Evolutionary conservation across 371 early-diverging fungal genomes (phyloP).

Genomic region (Lichtheimia corymbifera): DNA sequence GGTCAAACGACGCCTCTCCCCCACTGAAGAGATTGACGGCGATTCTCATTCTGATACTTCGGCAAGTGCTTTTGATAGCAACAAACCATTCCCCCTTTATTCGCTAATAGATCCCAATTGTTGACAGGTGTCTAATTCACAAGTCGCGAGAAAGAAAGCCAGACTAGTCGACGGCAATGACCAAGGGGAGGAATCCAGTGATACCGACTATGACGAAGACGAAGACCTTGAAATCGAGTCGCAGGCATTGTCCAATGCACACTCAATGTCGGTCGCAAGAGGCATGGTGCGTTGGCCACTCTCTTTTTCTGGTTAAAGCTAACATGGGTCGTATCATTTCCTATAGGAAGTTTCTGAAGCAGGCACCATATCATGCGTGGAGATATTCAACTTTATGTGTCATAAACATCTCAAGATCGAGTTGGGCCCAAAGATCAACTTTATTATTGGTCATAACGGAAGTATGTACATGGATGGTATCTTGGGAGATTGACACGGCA

Average conservation of each 20-base stretch:
- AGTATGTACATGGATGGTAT: conserved; percentile 45
- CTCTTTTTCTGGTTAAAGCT: not conserved
- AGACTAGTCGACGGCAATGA: not conserved
- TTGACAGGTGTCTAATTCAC: too few relatives aligned
- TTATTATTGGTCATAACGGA: conserved; percentile 95
- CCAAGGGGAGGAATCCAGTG: not conserved
- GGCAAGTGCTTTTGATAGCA: too few relatives aligned
- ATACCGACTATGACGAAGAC: not conserved
- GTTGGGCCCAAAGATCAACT: conserved; percentile 90
- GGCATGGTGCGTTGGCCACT: not conserved
- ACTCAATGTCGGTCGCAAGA: not conserved
- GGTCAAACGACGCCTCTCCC: conserved; percentile 1
- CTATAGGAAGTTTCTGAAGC: conserved; percentile 45
- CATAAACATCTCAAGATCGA: conserved; percentile 78
- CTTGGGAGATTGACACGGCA: too few relatives aligned
- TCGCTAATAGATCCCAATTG: too few relatives aligned
- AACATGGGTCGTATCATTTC: not conserved
- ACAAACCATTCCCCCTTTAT: too few relatives aligned
- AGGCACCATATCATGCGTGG: conserved; percentile 82
- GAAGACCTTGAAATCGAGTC: not conserved
- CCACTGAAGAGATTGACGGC: not conserved
- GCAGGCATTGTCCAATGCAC: not conserved
- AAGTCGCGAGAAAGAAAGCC: too few relatives aligned
- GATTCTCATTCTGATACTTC: not conserved
- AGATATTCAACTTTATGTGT: conserved; percentile 93